phyloP scores from a whole-genome alignment of 768 basidiomycete species.

The Boletus rex-veris region DNA sequence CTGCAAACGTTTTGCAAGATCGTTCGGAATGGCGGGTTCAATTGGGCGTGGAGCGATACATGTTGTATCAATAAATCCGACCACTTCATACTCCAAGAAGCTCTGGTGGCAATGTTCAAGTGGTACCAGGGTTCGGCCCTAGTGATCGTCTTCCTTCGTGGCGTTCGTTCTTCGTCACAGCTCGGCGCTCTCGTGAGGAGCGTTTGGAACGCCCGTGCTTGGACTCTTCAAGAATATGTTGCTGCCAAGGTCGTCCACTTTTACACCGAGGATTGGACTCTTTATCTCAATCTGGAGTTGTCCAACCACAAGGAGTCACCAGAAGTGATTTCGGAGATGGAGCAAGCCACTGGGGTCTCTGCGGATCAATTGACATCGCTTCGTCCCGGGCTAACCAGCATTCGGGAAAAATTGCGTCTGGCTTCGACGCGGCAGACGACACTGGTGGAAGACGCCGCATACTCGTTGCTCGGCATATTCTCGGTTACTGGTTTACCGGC shows the following conservation, averaged over 20 bases:
- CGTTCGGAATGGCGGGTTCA: background rate
- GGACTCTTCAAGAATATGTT: background rate
- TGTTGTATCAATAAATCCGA: background rate
- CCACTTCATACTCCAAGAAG: background rate
- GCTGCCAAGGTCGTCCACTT: background rate
- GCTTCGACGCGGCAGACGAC: background rate
- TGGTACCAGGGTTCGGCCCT: background rate
- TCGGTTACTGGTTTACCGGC: background rate
- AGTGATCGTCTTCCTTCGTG: background rate
- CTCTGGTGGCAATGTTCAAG: background rate
- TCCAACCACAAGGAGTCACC: slow-evolving; percentile 1
- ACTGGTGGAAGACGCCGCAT: background rate
- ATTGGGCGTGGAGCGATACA: background rate
- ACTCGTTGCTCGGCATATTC: background rate
- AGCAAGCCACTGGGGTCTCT: background rate
- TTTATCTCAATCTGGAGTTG: background rate
- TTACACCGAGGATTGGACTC: background rate
- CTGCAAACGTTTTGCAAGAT: background rate
- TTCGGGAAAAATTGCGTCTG: background rate
- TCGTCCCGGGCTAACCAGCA: background rate
- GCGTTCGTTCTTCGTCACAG: background rate
- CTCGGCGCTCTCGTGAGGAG: background rate
- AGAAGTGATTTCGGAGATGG: slow-evolving; percentile 5
- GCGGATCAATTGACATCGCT: background rate
- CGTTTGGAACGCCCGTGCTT: background rate